Base-by-base conservation (phyloP, 1,284 basidiomycete species). In the Boletus calvinii region DNA sequence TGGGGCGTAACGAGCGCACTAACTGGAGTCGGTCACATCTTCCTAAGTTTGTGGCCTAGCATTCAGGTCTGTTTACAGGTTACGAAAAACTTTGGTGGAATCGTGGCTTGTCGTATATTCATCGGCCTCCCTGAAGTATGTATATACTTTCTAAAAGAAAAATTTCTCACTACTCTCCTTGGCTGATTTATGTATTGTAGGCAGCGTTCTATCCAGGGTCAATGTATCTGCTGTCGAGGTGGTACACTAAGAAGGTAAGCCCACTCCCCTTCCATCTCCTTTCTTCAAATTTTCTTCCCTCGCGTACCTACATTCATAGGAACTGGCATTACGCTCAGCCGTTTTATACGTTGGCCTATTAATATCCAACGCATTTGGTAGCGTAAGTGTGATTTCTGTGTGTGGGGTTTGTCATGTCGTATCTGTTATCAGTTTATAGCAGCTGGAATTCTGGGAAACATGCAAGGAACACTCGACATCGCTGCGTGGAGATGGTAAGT, bases 311-410 rank as follows among this genome's bases (percentile, higher is more conserved):
- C 6, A 18, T 38, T 37, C 37, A 11, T 50, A 85, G 83, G 83
- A 87, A 67, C 69, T 88, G 3, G 83, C 82, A 0, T 78, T 90
- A 53, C 80, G 90, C 39, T 81, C 84, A 26, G 84, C 87, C 0
- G 73, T 90, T 46, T 74, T 92, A 1, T 90, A 83, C 63, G 77
- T 76, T 20, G 87, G 88, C 12, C 63, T 84, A 3, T 67, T 90
- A 15, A 78, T 90, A 48, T 85, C 85, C 2, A 90, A 90, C 65
- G 88, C 89, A 3, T 90, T 92, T 63, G 86, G 88, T 24, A 74
- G 78, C 52, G 84, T 85, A 50, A 64, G 81, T 61, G 29, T 13
- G 6, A 26, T 24, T n/a, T 61, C 29, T 22, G 35, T 3, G 18
- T 13, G 9, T 52, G 62, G 43, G 55, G 40, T 11, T 56, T 20